Base-by-base conservation (phyloP, 352 stramenopile species). In the Phytopythium chamaehyphon region DNA sequence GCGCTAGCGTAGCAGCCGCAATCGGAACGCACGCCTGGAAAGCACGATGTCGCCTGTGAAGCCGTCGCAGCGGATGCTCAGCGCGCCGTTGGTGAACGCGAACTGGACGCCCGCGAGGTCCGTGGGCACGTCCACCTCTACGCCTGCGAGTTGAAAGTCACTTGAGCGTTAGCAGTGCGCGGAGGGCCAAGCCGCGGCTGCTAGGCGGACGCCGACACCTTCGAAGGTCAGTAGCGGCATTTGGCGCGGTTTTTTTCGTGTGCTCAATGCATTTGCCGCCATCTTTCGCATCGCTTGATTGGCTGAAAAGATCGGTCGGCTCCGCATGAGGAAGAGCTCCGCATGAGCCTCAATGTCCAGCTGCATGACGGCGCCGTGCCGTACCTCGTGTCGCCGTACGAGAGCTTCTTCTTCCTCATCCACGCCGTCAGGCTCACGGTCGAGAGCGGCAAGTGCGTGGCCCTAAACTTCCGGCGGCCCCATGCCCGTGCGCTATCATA, bases 151-250 rank as follows among this genome's bases (percentile, higher is more conserved):
- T n/a, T n/a, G n/a, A n/a, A n/a, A n/a, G n/a, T n/a, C n/a, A n/a
- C n/a, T n/a, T n/a, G n/a, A 46, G 21, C 36, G 19, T 19, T 7
- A 45, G 3, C 33, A 3, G 12, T 15, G n/a, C n/a, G n/a, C n/a
- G n/a, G n/a, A n/a, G n/a, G n/a, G n/a, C n/a, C n/a, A n/a, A 10
- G 15, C 48, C 28, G 10, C 15, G 10, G 28, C 14, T 12, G 51
- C 2, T 2, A 31, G 15, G 51, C 67, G 47, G n/a, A n/a, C n/a
- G n/a, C n/a, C n/a, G n/a, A n/a, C 48, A 75, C 74, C 81, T 70
- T 92, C 81, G 60, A 71, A 92, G 57, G 74, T 88, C 31, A 92
- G 54, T 43, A 90, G 61, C 39, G 81, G 71, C 81, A 92, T 91
- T 37, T 43, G 21, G 33, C 40, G 40, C 47, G 42, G 11, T 48